Evolutionary conservation across 108 stramenopile genomes (phyloP).

Genomic region (Licmophora abbreviata): DNA sequence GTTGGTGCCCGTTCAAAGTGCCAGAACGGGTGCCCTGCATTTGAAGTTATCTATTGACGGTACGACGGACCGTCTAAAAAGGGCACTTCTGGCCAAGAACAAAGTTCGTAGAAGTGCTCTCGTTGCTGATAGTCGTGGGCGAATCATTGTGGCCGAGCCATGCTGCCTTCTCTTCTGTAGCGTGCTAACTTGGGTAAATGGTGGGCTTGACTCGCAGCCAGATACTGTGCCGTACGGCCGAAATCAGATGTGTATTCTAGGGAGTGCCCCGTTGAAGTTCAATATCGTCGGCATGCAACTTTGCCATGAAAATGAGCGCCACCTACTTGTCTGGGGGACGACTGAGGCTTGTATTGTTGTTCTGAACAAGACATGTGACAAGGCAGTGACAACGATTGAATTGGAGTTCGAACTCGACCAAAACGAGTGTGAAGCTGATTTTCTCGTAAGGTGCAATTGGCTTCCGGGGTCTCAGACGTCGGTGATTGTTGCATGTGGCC

Average conservation of each 20-base stretch:
- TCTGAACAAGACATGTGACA: constrained; percentile 30
- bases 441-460: constrained; percentile 55
- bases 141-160: constrained; percentile 51
- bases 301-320: constrained; percentile 49
- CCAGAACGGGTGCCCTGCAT: constrained; percentile 36
- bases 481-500: constrained; percentile 46
- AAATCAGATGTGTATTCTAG: constrained; percentile 45
- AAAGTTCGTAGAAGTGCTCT: constrained; percentile 27
- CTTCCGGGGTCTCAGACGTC: constrained; percentile 48
- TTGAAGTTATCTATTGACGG: constrained; percentile 32
- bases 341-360: constrained; percentile 46
- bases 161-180: constrained; percentile 50
- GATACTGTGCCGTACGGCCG: constrained; percentile 21
- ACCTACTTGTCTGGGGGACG: constrained; percentile 59
- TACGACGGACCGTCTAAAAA: constrained; percentile 18
- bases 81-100: constrained; percentile 22
- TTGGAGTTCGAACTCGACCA: constrained; percentile 40
- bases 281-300: constrained; percentile 43
- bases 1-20: constrained; percentile 37
- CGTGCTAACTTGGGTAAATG: constrained; percentile 38
- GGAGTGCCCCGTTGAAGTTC: constrained; percentile 36
- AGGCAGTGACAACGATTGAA: constrained; percentile 41
- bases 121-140: constrained; percentile 51
- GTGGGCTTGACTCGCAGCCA: constrained; percentile 22
- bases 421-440: constrained; percentile 47